Evolutionary conservation across 768 basidiomycete species (phyloP).

Genomic region (Rhizopogon roseolus): DNA sequence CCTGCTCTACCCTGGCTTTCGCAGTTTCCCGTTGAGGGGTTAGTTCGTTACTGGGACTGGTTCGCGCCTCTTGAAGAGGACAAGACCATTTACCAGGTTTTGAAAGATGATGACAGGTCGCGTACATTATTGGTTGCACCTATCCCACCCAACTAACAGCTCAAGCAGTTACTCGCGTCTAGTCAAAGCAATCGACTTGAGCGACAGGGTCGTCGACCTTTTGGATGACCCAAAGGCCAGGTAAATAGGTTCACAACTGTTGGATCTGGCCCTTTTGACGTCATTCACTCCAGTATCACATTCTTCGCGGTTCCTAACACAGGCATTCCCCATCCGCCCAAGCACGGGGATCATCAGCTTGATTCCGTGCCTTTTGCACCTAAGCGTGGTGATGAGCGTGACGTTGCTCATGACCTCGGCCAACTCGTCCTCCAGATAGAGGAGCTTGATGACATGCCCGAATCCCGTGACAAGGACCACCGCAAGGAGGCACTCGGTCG

Average conservation of each 20-base stretch:
- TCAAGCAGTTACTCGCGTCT: slow-evolving; percentile 32
- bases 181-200: slow-evolving; percentile 35
- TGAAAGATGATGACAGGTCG: slow-evolving; percentile 14
- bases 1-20: slow-evolving; percentile 20
- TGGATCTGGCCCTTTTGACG: neutral
- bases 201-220: slow-evolving; percentile 31
- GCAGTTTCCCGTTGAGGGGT: slow-evolving; percentile 11
- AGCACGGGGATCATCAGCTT: neutral
- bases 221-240: slow-evolving; percentile 35
- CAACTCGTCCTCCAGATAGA: slow-evolving; percentile 17
- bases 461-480: slow-evolving; percentile 40
- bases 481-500: slow-evolving; percentile 52
- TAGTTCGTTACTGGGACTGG: slow-evolving; percentile 4
- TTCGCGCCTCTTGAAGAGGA: slow-evolving; percentile 3
- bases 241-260: slow-evolving; percentile 17
- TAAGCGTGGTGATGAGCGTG: slow-evolving; percentile 1
- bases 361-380: neutral
- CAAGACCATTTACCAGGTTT: slow-evolving; percentile 24
- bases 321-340: slow-evolving; percentile 31
- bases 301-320: slow-evolving; percentile 50
- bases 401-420: slow-evolving; percentile 7
- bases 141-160: neutral
- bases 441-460: slow-evolving; percentile 36
- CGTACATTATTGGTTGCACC: no score
- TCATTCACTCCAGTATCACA: slow-evolving; percentile 34